Evolutionary conservation across 306 rosid genomes (phyloP).

Genomic region (Leucaena leucocephala): DNA sequence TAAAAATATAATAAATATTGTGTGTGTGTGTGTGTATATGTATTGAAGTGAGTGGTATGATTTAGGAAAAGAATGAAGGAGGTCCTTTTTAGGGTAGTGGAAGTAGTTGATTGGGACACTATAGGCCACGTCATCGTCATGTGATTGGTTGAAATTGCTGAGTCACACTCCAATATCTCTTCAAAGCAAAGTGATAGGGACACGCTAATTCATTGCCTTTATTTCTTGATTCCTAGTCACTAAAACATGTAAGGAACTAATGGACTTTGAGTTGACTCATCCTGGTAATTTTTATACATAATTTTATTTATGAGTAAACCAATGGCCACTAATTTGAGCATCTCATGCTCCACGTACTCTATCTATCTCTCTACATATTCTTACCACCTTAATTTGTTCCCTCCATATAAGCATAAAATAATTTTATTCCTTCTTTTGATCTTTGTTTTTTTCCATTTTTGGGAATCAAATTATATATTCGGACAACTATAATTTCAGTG

Average conservation of each 20-base stretch:
- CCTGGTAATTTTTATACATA: not conserved
- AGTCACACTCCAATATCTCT: conserved; percentile 46
- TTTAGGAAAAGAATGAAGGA: conserved; percentile 32
- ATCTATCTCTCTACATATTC: not conserved
- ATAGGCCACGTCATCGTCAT: conserved; percentile 42
- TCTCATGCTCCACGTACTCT: conserved; percentile 41
- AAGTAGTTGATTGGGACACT: conserved; percentile 45
- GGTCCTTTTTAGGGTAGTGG: conserved; percentile 44
- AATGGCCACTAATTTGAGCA: conserved; percentile 54
- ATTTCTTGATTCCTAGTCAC: conserved; percentile 20
- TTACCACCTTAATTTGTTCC: conserved; percentile 43
- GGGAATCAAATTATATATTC: not conserved
- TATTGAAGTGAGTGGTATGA: conserved; percentile 6
- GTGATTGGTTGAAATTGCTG: conserved; percentile 41
- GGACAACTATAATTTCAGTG: not conserved
- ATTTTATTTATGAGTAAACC: conserved; percentile 41
- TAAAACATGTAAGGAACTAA: conserved; percentile 1
- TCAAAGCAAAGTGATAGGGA: conserved; percentile 29
- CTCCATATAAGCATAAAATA: conserved; percentile 22
- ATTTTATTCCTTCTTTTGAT: conserved; percentile 30
- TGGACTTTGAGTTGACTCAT: conserved; percentile 26
- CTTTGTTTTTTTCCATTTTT: not conserved
- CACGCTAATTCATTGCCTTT: conserved; percentile 31
- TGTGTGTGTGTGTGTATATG: not conserved
- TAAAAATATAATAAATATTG: too few species aligned